A percentile compares a stretch with the other conserved stretches of the same genome.
phyloP scores from a whole-genome alignment of 2,329 filamentous ascomycete genomes.

The Bipolaris bicolor region DNA sequence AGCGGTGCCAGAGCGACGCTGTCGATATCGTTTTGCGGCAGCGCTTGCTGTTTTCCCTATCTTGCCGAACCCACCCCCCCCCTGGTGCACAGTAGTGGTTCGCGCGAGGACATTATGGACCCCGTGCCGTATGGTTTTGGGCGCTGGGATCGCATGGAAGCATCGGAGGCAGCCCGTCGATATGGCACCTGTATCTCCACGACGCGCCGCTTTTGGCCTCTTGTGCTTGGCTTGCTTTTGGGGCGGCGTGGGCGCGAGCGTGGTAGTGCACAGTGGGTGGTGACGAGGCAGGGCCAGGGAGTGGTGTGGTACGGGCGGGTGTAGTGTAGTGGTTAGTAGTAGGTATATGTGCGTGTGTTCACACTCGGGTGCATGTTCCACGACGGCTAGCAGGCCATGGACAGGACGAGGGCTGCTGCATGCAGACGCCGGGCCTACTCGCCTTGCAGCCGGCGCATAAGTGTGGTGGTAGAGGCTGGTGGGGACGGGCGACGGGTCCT shows the following conservation, averaged over 20 bases:
- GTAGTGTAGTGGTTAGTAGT: neutral
- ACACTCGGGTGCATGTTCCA: neutral
- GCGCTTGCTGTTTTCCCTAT: slow-evolving; percentile 7
- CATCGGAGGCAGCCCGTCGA: slow-evolving; percentile 17
- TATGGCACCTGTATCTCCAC: slow-evolving; percentile 8
- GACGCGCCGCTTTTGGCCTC: slow-evolving; percentile 24
- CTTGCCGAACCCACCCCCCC: slow-evolving; percentile 1
- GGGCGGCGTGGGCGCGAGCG: neutral
- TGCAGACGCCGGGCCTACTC: slow-evolving; percentile 3
- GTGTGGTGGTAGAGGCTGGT: neutral
- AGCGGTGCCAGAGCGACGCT: slow-evolving; percentile 5
- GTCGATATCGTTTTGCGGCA: slow-evolving; percentile 4
- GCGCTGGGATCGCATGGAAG: slow-evolving; percentile 27
- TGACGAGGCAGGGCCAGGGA: neutral
- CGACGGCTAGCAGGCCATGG: neutral
- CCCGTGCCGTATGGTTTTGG: slow-evolving; percentile 22
- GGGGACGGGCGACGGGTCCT: slow-evolving; percentile 7
- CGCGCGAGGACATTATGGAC: slow-evolving; percentile 16
- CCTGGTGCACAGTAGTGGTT: slow-evolving; percentile 19
- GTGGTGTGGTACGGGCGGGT: neutral
- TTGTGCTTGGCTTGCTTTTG: slow-evolving; percentile 4
- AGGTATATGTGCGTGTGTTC: neutral
- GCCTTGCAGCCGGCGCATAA: slow-evolving; percentile 2
- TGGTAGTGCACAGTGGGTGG: neutral
- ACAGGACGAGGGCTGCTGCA: neutral